Evolutionary conservation across 768 basidiomycete species (phyloP), one percentile per base, ranked within the genome.

Genomic region (Ramaria sp.): DNA sequence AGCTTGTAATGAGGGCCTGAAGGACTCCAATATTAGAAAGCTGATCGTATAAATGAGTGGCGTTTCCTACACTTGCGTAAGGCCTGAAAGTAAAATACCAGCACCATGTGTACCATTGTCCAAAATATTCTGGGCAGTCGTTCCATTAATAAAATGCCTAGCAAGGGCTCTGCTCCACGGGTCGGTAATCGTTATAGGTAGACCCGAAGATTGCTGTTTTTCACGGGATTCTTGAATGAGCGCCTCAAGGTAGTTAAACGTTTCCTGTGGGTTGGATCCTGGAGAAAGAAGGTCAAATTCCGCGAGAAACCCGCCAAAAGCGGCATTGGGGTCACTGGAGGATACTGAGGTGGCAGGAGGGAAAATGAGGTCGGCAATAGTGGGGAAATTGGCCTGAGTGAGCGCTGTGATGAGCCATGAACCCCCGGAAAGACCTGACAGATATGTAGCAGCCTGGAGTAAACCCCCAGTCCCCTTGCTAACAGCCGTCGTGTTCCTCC

Each of bases 371-470:
- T 74, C 67, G 27, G 71, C 69, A 0, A 73, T 64, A 7, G 63
- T 66, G 6, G 71, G 69, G 36, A 75, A 69, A 61, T 71, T 67
- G 56, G 71, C 68, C 50, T 75, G 68, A 1, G 63, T 62, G 37
- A 76, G 66, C 2, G 72, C 74, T 10, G 69, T 69, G 30, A 69
- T 27, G 5, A 72, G 45, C 71, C 71, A 72, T 0, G 68, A 64
- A 1, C 70, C 70, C 1, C 76, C 77, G 0, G 76, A 76, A 12
- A 83, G 65, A 1, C 77, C 82, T 1, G 78, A 50, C 13, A 78
- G 61, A 62, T 82, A 82, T 0, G 72, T 71, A 3, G 78, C 70
- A 3, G 74, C 63, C 61, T 81, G 81, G 34, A 80, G 66, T 15
- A 82, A 66, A 0, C 78, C 78, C 0, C 77, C 78, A 0, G 67